A percentile compares a stretch with the other conserved stretches of the same genome.
Conservation (phyloP, 2,329 filamentous ascomycete species). For the Aspergillus sergii region DNA sequence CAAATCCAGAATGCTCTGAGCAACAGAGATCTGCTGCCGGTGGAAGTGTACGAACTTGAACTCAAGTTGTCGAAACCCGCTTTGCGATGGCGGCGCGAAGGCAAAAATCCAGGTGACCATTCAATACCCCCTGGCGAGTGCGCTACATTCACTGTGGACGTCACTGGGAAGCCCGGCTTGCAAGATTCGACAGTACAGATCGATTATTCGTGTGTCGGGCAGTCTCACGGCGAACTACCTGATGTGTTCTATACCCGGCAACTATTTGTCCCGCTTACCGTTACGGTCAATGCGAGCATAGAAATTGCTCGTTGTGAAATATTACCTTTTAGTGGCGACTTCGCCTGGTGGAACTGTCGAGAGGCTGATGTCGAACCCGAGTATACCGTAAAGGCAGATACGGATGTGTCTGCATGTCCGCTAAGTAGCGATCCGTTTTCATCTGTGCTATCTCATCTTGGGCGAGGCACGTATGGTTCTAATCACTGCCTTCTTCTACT, state of each 20-base stretch:
- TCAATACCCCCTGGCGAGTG: slow-evolving; percentile 69
- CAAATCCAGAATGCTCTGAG: slow-evolving; percentile 74
- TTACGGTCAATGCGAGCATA: slow-evolving; percentile 90
- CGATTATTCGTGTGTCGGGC: slow-evolving; percentile 82
- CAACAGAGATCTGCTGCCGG: slow-evolving; percentile 74
- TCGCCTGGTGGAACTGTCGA: slow-evolving; percentile 63
- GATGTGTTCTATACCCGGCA: slow-evolving; percentile 83
- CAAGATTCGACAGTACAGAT: slow-evolving; percentile 79
- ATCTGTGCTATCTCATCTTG: slow-evolving; percentile 47
- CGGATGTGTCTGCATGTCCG: slow-evolving; percentile 18
- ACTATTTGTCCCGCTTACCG: slow-evolving; percentile 74
- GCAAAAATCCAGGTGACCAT: slow-evolving; percentile 49
- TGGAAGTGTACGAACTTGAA: slow-evolving; percentile 85
- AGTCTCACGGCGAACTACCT: slow-evolving; percentile 65
- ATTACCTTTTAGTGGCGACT: slow-evolving; percentile 68
- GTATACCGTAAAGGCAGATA: slow-evolving; percentile 5
- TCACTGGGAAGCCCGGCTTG: slow-evolving; percentile 82
- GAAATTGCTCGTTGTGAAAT: slow-evolving; percentile 81
- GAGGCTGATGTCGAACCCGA: slow-evolving; percentile 13
- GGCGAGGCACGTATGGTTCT: slow-evolving; percentile 46
- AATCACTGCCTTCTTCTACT: slow-evolving; percentile 78
- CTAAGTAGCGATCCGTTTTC: slow-evolving; percentile 48
- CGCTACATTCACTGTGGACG: slow-evolving; percentile 77
- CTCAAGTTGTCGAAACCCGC: slow-evolving; percentile 76
- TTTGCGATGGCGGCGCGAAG: slow-evolving; percentile 56